Evolutionary conservation across 2,329 filamentous ascomycete genomes (phyloP), one percentile per base, ranked within the genome.

Genomic region (Pseudopithomyces chartarum): DNA sequence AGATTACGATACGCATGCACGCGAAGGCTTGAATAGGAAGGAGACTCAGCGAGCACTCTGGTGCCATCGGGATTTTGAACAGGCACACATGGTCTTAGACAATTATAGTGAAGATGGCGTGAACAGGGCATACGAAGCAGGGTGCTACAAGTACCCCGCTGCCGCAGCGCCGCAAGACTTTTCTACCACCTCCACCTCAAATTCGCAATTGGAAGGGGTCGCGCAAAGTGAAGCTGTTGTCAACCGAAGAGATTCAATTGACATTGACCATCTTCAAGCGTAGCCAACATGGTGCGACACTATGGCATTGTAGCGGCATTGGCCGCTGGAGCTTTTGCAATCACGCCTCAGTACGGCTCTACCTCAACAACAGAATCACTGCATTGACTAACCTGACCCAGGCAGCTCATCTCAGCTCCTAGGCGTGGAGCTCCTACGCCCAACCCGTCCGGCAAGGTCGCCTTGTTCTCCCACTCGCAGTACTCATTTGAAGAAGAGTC

Each of bases 401-500:
- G 73, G 57, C 64, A 69, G 36, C 57, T 94, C 60, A 81, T 94
- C 65, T 87, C 87, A 64, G 89, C 89, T n/a, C 89, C 90, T 26
- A 86, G 90, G 57, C 86, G 90, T 51, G 88, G 87, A 26, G 74
- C 85, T 12, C 89, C 86, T 54, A 75, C 85, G 2, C 90, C 90
- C 13, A 93, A 91, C 73, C 73, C 81, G 33, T 80, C 84, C 51
- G 90, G 90, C 50, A 84, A 83, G 44, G 79, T 85, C 54, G 82
- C 87, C 38, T 76, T 92, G 17, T 91, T 88, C 70, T 86, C 87
- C 36, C 84, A 86, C 23, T 90, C 89, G 1, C 85, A 89, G 11
- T 97, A 96, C 76, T 93, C 88, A 1, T 96, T 96, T 74, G 82
- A 90, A 40, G 82, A 85, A 1, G 90, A 94, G 82, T 48, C 84